Percentiles rank a stretch among this genome's conserved stretches.
These are phyloP conservation scores for Detonula confervacea DNA, from an alignment of 352 stramenopile genomes.

Conservation along the genomic window DNA sequence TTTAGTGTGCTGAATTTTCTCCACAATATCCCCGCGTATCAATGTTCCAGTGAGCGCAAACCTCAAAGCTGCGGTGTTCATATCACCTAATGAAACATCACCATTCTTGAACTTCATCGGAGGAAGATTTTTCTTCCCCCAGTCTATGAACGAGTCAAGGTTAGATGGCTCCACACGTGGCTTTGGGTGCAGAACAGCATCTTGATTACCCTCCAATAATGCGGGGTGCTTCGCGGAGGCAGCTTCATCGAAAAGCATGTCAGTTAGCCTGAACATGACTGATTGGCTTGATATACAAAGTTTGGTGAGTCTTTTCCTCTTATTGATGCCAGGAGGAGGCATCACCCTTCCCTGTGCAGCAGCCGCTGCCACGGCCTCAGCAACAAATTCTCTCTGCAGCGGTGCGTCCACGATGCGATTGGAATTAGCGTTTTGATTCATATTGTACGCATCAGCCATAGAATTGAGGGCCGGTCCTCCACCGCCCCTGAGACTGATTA, in stretches of 20 bases:
- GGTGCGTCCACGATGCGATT: background rate
- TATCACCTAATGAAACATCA: conserved; percentile 1
- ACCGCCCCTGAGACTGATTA: background rate
- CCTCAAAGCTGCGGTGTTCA: conserved; percentile 32
- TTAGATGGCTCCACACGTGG: conserved; percentile 16
- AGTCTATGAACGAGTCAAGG: conserved; percentile 21
- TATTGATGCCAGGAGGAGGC: conserved; percentile 4
- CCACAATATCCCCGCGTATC: conserved; percentile 18
- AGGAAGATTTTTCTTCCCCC: conserved; percentile 20
- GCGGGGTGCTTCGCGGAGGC: background rate
- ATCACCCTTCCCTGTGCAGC: background rate
- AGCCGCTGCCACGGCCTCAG: conserved; percentile 8
- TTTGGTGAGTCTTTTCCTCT: conserved; percentile 27
- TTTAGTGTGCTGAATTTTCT: conserved; percentile 45
- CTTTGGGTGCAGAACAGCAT: too few relatives aligned
- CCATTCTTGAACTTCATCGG: background rate
- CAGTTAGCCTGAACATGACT: conserved; percentile 23
- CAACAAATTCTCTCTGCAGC: background rate
- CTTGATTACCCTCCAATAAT: too few relatives aligned
- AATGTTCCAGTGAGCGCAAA: conserved; percentile 29
- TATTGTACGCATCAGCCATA: background rate
- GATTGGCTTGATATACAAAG: conserved; percentile 29
- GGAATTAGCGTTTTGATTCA: too few relatives aligned
- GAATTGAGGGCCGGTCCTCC: background rate
- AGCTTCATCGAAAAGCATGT: conserved; percentile 14